Percentiles rank a stretch among this genome's conserved stretches.
Evolutionary conservation across 1,284 basidiomycete species (phyloP).

Genomic region (Moesziomyces aphidis): DNA sequence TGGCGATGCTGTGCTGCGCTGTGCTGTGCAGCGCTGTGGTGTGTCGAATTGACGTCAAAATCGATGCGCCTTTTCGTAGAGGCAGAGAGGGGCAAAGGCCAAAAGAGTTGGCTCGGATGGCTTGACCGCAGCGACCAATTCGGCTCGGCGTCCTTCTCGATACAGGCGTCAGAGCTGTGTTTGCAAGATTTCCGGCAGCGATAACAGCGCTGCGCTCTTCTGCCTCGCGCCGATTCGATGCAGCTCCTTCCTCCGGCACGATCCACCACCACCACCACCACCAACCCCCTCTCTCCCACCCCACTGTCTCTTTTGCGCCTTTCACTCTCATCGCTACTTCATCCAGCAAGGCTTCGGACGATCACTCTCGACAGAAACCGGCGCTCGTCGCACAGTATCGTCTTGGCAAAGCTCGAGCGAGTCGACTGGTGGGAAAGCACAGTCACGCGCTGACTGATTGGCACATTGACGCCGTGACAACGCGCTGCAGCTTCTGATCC

Average conservation of each 20-base stretch:
- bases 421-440: conserved; percentile 6
- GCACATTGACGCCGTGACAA: background rate
- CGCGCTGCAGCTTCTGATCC: background rate
- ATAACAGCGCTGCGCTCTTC: background rate
- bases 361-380: too few relatives aligned
- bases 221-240: background rate
- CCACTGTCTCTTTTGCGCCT: conserved; percentile 1
- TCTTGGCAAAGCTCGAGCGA: too few relatives aligned
- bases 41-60: background rate
- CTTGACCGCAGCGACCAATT: conserved; percentile 3
- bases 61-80: background rate
- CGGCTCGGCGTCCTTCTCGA: too few relatives aligned
- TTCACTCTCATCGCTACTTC: background rate
- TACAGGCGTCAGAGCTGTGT: conserved; percentile 5
- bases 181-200: background rate
- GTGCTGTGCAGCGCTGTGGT: background rate
- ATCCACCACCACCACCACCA: conserved; percentile 1
- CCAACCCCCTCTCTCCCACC: background rate
- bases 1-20: conserved; percentile 1
- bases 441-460: conserved; percentile 34
- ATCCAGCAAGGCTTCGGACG: too few relatives aligned
- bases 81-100: background rate
- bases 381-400: too few relatives aligned
- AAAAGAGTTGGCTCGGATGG: conserved; percentile 8
- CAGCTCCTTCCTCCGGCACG: background rate